Evolutionary conservation across 2,329 filamentous ascomycete species (phyloP).

Genomic region (Chaetomium sp.): DNA sequence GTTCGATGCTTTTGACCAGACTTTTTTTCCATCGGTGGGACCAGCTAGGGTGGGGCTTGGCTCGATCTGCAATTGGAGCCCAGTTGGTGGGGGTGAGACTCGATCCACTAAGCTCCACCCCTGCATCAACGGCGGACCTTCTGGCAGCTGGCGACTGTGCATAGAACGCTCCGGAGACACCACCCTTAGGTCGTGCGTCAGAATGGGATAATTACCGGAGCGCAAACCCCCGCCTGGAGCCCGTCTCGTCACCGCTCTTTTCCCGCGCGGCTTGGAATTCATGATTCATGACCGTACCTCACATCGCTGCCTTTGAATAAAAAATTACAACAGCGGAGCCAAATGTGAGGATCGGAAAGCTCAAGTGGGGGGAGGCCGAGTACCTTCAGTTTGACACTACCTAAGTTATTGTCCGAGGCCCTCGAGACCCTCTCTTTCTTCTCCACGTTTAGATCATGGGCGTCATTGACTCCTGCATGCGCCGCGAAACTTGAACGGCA

Average conservation of each 20-base stretch:
- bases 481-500: not conserved
- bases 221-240: slow-evolving; percentile 9
- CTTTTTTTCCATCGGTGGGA: slow-evolving; percentile 37
- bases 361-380: not conserved
- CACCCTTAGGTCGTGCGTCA: slow-evolving; percentile 17
- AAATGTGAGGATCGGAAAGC: not conserved
- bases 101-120: not conserved
- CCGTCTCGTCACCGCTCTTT: slow-evolving; percentile 35
- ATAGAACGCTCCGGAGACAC: not conserved
- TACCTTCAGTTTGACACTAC: not conserved
- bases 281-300: not conserved
- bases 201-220: slow-evolving; percentile 20
- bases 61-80: slow-evolving; percentile 25
- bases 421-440: not conserved
- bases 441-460: not conserved
- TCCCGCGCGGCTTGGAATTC: slow-evolving; percentile 8
- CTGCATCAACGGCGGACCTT: slow-evolving; percentile 7
- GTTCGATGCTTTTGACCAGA: slow-evolving; percentile 37
- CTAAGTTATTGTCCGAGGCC: not conserved
- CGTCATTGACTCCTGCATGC: not conserved
- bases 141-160: slow-evolving; percentile 22
- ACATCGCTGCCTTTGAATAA: not conserved
- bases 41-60: slow-evolving; percentile 21
- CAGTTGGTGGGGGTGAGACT: slow-evolving; percentile 26
- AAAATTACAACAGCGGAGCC: not conserved